A percentile compares a stretch with the other conserved stretches of the same genome.
Evolutionary conservation across 352 stramenopile species (phyloP).

Genomic region (Blastocystis sp.): DNA sequence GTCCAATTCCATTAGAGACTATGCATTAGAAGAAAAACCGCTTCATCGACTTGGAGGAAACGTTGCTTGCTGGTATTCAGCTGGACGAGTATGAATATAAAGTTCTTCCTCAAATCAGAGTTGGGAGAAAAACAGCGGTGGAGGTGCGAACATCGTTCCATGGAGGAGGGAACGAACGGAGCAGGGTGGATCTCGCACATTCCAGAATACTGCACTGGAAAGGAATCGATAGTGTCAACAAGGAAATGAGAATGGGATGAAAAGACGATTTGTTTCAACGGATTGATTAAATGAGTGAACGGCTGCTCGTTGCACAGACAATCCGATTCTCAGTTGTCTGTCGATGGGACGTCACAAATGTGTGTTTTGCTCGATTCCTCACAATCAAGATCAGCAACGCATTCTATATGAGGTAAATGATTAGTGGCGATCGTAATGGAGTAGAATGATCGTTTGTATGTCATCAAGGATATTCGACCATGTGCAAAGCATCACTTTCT

Average conservation of each 20-base stretch:
- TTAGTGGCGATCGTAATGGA: background rate
- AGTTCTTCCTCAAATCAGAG: background rate
- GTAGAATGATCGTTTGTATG: slow-evolving; percentile 2
- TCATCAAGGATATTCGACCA: slow-evolving; percentile 18
- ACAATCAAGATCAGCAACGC: background rate
- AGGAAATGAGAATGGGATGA: background rate
- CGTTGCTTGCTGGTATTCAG: background rate
- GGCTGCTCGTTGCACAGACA: too few species aligned
- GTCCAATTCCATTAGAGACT: background rate
- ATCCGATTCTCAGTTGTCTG: too few species aligned
- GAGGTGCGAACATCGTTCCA: background rate
- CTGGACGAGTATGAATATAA: background rate
- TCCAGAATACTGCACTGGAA: background rate
- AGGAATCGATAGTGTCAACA: background rate
- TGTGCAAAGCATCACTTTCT: background rate
- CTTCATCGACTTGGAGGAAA: background rate
- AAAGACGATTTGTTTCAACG: too few species aligned
- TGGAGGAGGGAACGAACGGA: background rate
- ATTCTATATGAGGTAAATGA: background rate
- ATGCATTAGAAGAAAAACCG: background rate
- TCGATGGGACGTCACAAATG: too few species aligned
- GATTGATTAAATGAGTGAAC: too few species aligned
- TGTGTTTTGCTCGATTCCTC: background rate
- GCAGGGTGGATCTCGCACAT: background rate
- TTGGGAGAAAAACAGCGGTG: too few species aligned